A percentile compares a stretch with the other conserved stretches of the same genome.
Conservation (phyloP, 2,329 filamentous ascomycete genomes). For the Fusarium staphyleae region DNA sequence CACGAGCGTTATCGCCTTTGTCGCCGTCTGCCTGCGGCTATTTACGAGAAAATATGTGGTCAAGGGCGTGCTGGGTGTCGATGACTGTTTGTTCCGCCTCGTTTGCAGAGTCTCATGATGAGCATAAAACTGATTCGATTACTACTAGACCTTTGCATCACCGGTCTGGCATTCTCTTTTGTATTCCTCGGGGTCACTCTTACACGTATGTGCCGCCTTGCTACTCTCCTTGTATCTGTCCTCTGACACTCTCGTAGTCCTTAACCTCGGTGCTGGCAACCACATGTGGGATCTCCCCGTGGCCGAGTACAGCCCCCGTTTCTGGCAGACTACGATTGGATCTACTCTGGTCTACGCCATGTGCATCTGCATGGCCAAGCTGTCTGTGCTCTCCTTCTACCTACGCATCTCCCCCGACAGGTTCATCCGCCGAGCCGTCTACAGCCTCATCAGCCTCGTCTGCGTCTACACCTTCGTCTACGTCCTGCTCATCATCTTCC, state of each 20-base stretch:
- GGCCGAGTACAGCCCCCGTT: conserved; percentile 32
- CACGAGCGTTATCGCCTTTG: conserved; percentile 34
- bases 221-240: rapidly evolving
- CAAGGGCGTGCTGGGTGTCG: conserved; percentile 37
- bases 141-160: conserved; percentile 36
- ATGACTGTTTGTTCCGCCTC: conserved; percentile 38
- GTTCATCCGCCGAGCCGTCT: conserved; percentile 33
- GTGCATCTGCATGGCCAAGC: conserved; percentile 51
- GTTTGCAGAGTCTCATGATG: background rate
- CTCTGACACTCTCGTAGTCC: conserved; percentile 27
- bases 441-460: conserved; percentile 46
- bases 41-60: conserved; percentile 43
- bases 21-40: conserved; percentile 36
- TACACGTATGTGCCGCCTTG: conserved; percentile 26
- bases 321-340: conserved; percentile 44
- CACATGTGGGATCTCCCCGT: conserved; percentile 43
- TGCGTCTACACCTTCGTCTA: conserved; percentile 51
- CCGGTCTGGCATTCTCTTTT: conserved; percentile 36
- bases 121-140: conserved; percentile 5
- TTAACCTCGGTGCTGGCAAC: conserved; percentile 37
- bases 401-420: conserved; percentile 48
- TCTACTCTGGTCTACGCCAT: conserved; percentile 53
- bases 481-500: conserved; percentile 48
- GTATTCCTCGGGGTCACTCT: conserved; percentile 35
- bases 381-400: conserved; percentile 55